Conservation (phyloP, 768 basidiomycete genomes). For the Trametes cubensis region DNA sequence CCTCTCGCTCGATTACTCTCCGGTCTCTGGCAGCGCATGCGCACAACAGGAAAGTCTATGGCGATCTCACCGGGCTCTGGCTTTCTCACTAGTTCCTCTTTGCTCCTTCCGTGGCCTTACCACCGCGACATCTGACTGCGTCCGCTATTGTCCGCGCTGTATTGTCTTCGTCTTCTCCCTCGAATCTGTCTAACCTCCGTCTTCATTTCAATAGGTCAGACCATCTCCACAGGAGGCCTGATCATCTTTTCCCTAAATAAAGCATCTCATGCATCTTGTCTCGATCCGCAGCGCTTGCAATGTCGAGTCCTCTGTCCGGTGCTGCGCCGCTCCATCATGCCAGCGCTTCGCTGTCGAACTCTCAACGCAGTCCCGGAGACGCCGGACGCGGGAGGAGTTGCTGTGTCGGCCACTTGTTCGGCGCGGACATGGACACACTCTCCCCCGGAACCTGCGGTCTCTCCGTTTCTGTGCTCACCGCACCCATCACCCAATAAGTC, state of each 20-base stretch:
- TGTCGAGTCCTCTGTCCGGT: too few species aligned
- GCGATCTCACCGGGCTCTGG: background rate
- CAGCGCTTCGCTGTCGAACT: constrained; percentile 13
- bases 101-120: background rate
- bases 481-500: background rate
- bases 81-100: background rate
- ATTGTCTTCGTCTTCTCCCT: constrained; percentile 14
- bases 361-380: background rate
- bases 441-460: background rate
- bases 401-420: background rate
- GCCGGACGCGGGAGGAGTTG: background rate
- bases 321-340: constrained; percentile 6
- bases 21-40: background rate
- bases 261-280: background rate
- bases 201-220: constrained; percentile 16
- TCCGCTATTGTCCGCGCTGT: constrained; percentile 10
- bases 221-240: constrained; percentile 12
- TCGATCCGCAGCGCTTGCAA: background rate
- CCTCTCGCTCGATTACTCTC: background rate
- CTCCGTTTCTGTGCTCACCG: background rate
- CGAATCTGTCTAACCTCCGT: constrained; percentile 5
- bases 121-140: constrained; percentile 11
- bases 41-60: background rate
- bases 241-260: background rate
- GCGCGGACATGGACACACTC: background rate